Evolutionary conservation across 164 flowering plant species (phyloP).

Genomic region (Liquidambar formosana): DNA sequence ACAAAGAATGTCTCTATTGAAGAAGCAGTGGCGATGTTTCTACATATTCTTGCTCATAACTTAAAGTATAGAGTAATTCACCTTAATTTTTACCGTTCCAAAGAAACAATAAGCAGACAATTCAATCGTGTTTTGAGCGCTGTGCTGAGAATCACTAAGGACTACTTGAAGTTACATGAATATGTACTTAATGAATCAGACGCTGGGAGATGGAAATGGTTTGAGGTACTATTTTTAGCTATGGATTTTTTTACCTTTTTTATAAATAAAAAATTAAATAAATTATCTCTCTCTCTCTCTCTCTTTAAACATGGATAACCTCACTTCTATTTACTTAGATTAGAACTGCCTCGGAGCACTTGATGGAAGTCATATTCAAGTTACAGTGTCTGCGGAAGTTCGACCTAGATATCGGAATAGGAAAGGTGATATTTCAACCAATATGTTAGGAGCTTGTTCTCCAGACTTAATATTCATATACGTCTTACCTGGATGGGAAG

Average conservation of each 20-base stretch:
- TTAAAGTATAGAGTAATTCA: background rate
- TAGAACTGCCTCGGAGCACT: no score
- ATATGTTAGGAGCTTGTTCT: conserved; percentile 3
- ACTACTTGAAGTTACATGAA: background rate
- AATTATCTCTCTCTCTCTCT: no score
- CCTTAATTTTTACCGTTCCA: background rate
- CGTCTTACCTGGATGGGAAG: background rate
- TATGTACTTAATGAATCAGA: background rate
- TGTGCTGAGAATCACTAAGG: background rate
- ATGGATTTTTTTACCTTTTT: background rate
- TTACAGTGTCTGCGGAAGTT: no score
- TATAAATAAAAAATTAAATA: no score
- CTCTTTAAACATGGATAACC: no score
- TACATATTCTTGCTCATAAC: background rate
- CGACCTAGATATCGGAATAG: no score
- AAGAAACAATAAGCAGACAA: background rate
- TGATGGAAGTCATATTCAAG: no score
- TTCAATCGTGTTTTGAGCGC: background rate
- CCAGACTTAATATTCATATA: background rate
- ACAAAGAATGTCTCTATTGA: background rate
- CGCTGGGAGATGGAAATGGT: background rate
- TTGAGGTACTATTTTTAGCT: background rate
- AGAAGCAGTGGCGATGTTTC: background rate
- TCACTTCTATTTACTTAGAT: no score
- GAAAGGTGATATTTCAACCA: conserved; percentile 2